Percentiles rank a stretch among this genome's conserved stretches.
phyloP scores from a whole-genome alignment of 2,329 filamentous ascomycete genomes.

The Alternaria arbusti region DNA sequence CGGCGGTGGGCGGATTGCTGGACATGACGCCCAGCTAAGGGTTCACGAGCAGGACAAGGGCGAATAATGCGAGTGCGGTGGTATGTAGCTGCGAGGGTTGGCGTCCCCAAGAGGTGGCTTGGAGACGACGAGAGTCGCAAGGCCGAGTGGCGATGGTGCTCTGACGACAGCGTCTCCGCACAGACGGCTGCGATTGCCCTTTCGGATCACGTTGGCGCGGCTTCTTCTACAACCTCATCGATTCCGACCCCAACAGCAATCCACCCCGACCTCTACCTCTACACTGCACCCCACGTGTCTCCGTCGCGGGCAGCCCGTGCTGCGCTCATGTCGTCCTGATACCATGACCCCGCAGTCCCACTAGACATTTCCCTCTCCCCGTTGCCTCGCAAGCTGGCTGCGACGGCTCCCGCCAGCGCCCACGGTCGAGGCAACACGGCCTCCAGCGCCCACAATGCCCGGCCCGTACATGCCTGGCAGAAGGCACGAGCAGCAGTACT shows the following conservation, averaged over 20 bases:
- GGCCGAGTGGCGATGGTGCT: constrained; percentile 13
- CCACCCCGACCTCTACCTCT: constrained; percentile 1
- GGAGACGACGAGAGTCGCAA: constrained; percentile 11
- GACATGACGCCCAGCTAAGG: constrained; percentile 50
- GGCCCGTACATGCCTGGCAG: constrained; percentile 61
- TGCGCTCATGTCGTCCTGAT: constrained; percentile 47
- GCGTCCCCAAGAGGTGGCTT: constrained; percentile 21
- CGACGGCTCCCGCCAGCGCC: constrained; percentile 46
- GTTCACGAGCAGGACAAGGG: constrained; percentile 13
- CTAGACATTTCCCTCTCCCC: constrained; percentile 1
- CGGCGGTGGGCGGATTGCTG: constrained; percentile 51
- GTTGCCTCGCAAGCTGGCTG: constrained; percentile 50
- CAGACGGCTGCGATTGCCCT: constrained; percentile 13
- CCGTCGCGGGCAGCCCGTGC: constrained; percentile 32
- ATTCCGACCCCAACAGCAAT: constrained; percentile 5
- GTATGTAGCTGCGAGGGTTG: constrained; percentile 3
- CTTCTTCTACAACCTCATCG: constrained; percentile 22
- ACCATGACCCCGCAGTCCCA: constrained; percentile 38
- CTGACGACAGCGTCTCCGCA: constrained; percentile 17
- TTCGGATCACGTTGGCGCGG: constrained; percentile 13
- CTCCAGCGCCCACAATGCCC: constrained; percentile 75
- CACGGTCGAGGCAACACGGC: constrained; percentile 49
- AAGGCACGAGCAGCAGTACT: constrained; percentile 50
- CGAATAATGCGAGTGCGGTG: not conserved
- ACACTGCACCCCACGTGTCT: constrained; percentile 14